Evolutionary conservation across 176 grass and related monocot species (phyloP).

Genomic region (Oryza meridionalis): DNA sequence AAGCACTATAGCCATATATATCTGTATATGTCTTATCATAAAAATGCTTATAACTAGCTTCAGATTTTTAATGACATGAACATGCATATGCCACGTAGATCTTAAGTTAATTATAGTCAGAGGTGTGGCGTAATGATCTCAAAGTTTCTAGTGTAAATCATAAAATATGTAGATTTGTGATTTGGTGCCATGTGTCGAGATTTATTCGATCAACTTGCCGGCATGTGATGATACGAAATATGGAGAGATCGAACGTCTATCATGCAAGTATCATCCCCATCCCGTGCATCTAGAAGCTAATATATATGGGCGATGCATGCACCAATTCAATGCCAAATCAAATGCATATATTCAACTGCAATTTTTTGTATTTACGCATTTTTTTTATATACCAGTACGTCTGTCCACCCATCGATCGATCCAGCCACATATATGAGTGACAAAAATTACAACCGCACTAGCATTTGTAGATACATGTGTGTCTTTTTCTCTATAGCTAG

Average conservation of each 20-base stretch:
- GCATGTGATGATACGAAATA: slow-evolving; percentile 46
- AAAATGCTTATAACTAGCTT: neutral
- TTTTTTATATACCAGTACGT: slow-evolving; percentile 12
- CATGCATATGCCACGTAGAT: slow-evolving; percentile 38
- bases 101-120: neutral
- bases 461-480: neutral
- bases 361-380: slow-evolving; percentile 36
- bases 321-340: slow-evolving; percentile 44
- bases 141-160: neutral
- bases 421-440: neutral
- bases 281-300: slow-evolving; percentile 43
- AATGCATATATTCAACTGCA: slow-evolving; percentile 36
- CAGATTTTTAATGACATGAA: slow-evolving; percentile 9
- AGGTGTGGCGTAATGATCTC: neutral
- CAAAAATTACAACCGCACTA: neutral
- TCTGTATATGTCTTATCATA: too few relatives aligned
- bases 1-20: too few relatives aligned
- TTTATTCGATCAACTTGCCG: slow-evolving; percentile 43
- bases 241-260: neutral
- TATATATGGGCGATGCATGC: slow-evolving; percentile 39
- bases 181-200: slow-evolving; percentile 51
- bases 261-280: slow-evolving; percentile 25
- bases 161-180: slow-evolving; percentile 37
- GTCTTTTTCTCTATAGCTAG: neutral
- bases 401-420: slow-evolving; percentile 25